phyloP scores from a whole-genome alignment of 1,284 basidiomycete species.

The Cryptococcus sp. region DNA sequence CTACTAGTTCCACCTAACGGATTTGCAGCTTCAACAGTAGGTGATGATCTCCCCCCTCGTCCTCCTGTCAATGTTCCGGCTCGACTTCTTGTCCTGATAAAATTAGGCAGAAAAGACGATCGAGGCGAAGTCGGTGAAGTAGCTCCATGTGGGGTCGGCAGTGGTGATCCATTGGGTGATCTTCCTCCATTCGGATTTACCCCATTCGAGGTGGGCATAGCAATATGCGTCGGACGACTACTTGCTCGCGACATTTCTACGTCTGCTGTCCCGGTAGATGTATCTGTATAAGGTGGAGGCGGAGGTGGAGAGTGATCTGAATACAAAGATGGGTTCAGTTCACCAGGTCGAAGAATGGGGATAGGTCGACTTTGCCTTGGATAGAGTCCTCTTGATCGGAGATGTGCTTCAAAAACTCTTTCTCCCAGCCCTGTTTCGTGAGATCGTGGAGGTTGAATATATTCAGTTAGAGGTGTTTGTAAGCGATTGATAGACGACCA shows the following conservation, averaged over 20 bases:
- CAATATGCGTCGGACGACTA: constrained; percentile 26
- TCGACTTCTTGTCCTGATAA: constrained; percentile 42
- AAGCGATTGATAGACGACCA: too few relatives aligned
- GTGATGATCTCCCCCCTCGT: constrained; percentile 10
- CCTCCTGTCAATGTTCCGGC: constrained; percentile 36
- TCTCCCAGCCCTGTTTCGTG: too few relatives aligned
- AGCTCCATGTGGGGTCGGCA: constrained; percentile 9
- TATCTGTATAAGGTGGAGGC: too few relatives aligned
- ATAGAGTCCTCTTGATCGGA: too few relatives aligned
- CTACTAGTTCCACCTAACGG: constrained; percentile 12
- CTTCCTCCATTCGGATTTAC: constrained; percentile 6
- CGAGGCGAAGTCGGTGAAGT: constrained; percentile 41
- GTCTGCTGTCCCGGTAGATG: too few relatives aligned
- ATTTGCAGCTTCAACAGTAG: constrained; percentile 19
- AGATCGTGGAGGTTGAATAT: too few relatives aligned
- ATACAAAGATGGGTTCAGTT: too few relatives aligned
- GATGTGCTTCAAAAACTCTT: too few relatives aligned
- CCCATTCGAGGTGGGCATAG: constrained; percentile 20
- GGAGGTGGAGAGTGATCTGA: too few relatives aligned
- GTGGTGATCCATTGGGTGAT: constrained; percentile 19
- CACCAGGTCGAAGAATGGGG: too few relatives aligned
- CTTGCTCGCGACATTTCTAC: background rate
- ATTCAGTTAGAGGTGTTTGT: too few relatives aligned
- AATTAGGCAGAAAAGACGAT: constrained; percentile 41
- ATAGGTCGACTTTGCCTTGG: too few relatives aligned